Conservation (phyloP, 2,329 filamentous ascomycete species). For the Trichoderma endophyticum region DNA sequence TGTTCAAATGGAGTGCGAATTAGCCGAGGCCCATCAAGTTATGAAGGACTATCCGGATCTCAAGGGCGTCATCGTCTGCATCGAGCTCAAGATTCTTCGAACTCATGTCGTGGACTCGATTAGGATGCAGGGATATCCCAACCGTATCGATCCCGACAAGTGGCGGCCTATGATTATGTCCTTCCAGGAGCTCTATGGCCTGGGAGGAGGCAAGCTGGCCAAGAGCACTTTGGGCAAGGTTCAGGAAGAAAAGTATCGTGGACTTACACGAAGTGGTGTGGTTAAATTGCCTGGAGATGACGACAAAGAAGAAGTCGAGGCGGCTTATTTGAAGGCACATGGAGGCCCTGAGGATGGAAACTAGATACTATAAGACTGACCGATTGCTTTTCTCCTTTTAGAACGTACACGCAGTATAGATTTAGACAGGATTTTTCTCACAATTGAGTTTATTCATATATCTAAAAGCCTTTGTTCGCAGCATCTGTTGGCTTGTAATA, state of each 20-base stretch:
- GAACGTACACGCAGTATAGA: background rate
- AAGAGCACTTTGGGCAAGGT: constrained; percentile 27
- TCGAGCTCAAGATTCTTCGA: constrained; percentile 38
- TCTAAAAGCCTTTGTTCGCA: background rate
- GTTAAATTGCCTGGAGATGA: background rate
- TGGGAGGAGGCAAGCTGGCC: constrained; percentile 28
- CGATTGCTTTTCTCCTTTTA: background rate
- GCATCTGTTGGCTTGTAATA: background rate
- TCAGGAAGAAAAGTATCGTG: constrained; percentile 32
- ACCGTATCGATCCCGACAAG: constrained; percentile 41
- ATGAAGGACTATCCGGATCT: constrained; percentile 32
- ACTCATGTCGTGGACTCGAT: constrained; percentile 34
- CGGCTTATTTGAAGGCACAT: background rate
- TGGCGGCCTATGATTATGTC: constrained; percentile 45
- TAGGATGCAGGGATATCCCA: constrained; percentile 35
- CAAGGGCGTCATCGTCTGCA: constrained; percentile 29
- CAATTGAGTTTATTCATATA: background rate
- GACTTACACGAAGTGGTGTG: background rate
- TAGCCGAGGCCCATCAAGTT: constrained; percentile 33
- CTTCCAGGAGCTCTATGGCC: constrained; percentile 43
- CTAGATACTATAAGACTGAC: background rate
- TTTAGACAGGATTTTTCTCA: background rate
- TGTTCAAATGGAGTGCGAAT: constrained; percentile 42
- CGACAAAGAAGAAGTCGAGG: background rate
- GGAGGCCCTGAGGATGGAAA: background rate